These are phyloP conservation scores for Paramecium biaurelia DNA, from an alignment of 73 alveolate species.

Conservation along the genomic window DNA sequence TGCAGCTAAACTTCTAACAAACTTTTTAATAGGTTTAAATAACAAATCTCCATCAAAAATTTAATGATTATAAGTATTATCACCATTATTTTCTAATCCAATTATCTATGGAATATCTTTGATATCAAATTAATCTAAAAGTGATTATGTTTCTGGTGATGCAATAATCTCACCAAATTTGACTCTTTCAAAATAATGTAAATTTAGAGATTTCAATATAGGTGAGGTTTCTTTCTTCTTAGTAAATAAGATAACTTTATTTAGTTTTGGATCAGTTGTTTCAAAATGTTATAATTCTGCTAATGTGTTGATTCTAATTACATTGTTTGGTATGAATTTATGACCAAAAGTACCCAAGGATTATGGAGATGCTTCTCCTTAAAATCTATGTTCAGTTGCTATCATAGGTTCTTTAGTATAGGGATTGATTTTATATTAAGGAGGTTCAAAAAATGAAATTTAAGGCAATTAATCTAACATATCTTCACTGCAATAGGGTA, in stretches of 20 bases:
- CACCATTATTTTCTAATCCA: conserved; percentile 34
- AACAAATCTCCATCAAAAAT: conserved; percentile 8
- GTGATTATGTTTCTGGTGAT: neutral
- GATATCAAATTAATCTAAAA: conserved; percentile 36
- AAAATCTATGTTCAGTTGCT: conserved; percentile 43
- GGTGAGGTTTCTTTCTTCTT: neutral
- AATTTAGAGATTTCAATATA: neutral
- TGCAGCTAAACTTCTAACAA: neutral
- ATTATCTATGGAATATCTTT: neutral
- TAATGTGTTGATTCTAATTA: neutral
- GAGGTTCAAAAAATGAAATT: conserved; percentile 37
- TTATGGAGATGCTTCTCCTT: conserved; percentile 27
- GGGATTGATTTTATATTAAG: neutral
- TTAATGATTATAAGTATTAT: neutral
- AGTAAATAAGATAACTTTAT: conserved; percentile 20
- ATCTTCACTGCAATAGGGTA: neutral
- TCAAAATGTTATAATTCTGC: neutral
- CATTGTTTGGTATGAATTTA: conserved; percentile 1
- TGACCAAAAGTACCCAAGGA: neutral
- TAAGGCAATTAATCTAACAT: neutral
- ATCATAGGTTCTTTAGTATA: neutral
- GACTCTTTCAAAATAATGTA: neutral
- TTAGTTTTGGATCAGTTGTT: neutral
- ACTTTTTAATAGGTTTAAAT: conserved; percentile 7
- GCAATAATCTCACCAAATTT: conserved; percentile 34